Base-by-base conservation (phyloP, 2,329 filamentous ascomycete species). In the Fusarium metavorans region DNA sequence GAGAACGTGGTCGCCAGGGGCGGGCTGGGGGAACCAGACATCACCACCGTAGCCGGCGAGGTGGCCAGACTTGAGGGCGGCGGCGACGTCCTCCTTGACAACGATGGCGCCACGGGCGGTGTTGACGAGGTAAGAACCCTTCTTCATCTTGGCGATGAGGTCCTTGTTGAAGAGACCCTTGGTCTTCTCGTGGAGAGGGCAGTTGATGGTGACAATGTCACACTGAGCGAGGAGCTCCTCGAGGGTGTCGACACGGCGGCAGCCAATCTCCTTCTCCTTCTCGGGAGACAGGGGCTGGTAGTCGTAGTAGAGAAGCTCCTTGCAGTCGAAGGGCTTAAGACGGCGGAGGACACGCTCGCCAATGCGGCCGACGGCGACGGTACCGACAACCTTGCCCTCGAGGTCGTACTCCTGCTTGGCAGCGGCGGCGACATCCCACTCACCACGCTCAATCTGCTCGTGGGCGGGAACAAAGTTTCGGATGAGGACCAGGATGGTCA, bases 321-420 rank as follows among this genome's bases (percentile, higher is more conserved):
- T 98, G 94, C 97, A 99, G 89, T 98, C 96, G 83, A 99, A 99
- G 77, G 95, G 88, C 92, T 97, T 97, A 81, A 99, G 93, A 77
- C 97, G 92, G 85, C 96, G 94, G 79, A 99, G 92, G 68, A 99
- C 97, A 87, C 97, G 95, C 92, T 98, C 95, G 81, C 97, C 97
- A 81, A 99, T 99, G 84, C 97, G 95, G 84, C 97, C 97, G 73
- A 98, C 95, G 81, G 94, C 97, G 69, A 99, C 97, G 82, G 97
- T 99, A 81, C 97, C 97, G 79, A 99, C 97, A 58, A 97, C 94
- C 92, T 99, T 99, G 89, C 90, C 89, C 91, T 98, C 97, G 67
- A 99, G 92, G 82, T 99, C 97, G 84, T 92, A 99, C 89, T 98
- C 96, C 87, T 98, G 95, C 93, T 98, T 98, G 83, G 97, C 97